Conservation (phyloP, 2,329 filamentous ascomycete genomes). For the Karstenula rhodostoma region DNA sequence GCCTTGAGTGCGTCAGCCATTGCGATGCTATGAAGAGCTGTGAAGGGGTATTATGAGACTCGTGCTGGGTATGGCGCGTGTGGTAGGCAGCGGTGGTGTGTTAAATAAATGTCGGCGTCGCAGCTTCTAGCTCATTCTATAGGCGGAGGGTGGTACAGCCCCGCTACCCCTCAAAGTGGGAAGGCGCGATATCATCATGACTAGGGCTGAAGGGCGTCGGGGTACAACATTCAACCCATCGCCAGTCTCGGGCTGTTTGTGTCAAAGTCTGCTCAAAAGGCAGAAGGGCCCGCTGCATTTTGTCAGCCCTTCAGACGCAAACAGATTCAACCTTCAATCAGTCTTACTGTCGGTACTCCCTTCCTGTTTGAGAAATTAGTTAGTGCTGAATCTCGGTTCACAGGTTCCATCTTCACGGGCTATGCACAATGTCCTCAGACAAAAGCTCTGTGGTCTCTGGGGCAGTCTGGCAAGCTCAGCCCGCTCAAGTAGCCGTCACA, state of each 20-base stretch:
- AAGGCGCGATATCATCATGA: slow-evolving; percentile 14
- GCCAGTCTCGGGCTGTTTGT: slow-evolving; percentile 7
- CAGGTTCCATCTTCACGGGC: neutral
- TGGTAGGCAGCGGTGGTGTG: slow-evolving; percentile 32
- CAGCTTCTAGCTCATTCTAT: slow-evolving; percentile 49
- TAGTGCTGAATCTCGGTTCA: neutral
- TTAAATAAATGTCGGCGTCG: slow-evolving; percentile 42
- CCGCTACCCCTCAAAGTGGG: slow-evolving; percentile 20
- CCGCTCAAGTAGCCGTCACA: slow-evolving; percentile 24
- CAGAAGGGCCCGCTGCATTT: neutral
- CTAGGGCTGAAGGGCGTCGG: slow-evolving; percentile 39
- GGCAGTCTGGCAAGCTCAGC: slow-evolving; percentile 30
- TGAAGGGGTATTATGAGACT: neutral
- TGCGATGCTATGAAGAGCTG: slow-evolving; percentile 26
- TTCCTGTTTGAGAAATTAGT: neutral
- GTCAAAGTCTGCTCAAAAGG: neutral
- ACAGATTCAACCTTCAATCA: neutral
- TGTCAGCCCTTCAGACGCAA: no score
- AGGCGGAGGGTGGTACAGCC: slow-evolving; percentile 33
- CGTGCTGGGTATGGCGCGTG: slow-evolving; percentile 16
- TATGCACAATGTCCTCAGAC: neutral
- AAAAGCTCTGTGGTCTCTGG: slow-evolving; percentile 17
- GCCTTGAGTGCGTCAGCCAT: slow-evolving; percentile 90
- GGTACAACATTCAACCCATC: slow-evolving; percentile 16
- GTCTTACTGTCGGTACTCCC: neutral